Evolutionary conservation across 305 asterid species (phyloP), one percentile per base, ranked within the genome.

Genomic region (Fraxinus angustifolia): DNA sequence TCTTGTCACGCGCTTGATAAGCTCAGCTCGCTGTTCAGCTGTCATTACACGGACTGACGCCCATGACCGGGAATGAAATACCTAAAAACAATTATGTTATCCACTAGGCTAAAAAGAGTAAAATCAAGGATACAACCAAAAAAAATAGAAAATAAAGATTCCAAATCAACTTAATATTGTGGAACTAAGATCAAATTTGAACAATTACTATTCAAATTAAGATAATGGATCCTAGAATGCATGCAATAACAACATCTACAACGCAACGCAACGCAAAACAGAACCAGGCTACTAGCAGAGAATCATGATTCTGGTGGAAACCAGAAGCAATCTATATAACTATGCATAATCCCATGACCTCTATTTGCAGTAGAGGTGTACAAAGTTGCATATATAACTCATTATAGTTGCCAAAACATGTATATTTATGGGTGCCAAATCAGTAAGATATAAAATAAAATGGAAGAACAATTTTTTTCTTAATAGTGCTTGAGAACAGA

Each of bases 51-150:
- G 91, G 80, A 78, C 85, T 78, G 97, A 88, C 77, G 90, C 87
- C 99, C 99, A 96, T 28, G 98, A 90, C 84, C 88, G 88, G 31
- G 89, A 84, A 78, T 82, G 89, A 83, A 92, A 96, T 81, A 94
- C 89, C 99, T 95, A 87, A 80, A 80, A 73, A 83, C 68, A 84
- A 35, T 77, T 78, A 65, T 73, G 30, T 70, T 78, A 78, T 79
- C 80, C 84, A 82, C 84, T 86, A 67, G 78, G 67, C 33, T 81
- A 50, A 31, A 68, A 38, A 35, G 75, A 75, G 67, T 26, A 23
- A 14, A 56, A 23, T 58, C 30, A 45, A 78, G 73, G 36, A 62
- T 62, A 62, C 72, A 23, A 62, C 72, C 33, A 23, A 62, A 62
- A 12, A 30, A 40, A 79, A 33, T 7, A 60, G 68, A 38, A 35